phyloP scores from a whole-genome alignment of 2,329 filamentous ascomycete genomes.

The Claviceps digitariae region DNA sequence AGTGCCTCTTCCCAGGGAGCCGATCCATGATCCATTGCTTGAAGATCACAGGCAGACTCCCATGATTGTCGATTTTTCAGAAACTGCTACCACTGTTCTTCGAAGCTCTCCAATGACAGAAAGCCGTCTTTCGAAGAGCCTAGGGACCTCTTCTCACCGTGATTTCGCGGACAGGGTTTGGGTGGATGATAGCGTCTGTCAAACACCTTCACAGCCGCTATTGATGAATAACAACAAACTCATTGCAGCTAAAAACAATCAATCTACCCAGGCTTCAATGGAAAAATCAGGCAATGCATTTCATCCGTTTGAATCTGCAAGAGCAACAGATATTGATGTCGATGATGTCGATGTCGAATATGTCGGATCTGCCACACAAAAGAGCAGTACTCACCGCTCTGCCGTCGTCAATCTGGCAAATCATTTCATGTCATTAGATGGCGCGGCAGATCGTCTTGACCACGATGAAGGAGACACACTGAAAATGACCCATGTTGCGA shows the following conservation, averaged over 20 bases:
- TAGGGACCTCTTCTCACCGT: constrained; percentile 2
- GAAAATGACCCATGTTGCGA: neutral
- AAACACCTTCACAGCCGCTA: neutral
- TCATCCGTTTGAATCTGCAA: neutral
- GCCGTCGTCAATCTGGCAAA: neutral
- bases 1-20: constrained; percentile 12
- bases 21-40: neutral
- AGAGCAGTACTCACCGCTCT: no score
- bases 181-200: neutral
- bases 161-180: neutral
- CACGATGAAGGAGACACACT: neutral
- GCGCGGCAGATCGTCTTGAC: neutral
- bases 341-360: neutral
- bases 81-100: constrained; percentile 20
- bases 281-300: neutral
- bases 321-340: neutral
- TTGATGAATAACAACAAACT: neutral
- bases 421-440: constrained; percentile 1
- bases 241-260: neutral
- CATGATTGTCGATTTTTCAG: constrained; percentile 18
- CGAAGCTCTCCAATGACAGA: constrained; percentile 17
- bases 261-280: neutral
- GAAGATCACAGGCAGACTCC: neutral
- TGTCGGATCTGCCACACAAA: neutral
- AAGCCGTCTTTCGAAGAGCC: constrained; percentile 3